phyloP scores from a whole-genome alignment of 495 filamentous ascomycete species.

The Hyaloscypha bicolor region DNA sequence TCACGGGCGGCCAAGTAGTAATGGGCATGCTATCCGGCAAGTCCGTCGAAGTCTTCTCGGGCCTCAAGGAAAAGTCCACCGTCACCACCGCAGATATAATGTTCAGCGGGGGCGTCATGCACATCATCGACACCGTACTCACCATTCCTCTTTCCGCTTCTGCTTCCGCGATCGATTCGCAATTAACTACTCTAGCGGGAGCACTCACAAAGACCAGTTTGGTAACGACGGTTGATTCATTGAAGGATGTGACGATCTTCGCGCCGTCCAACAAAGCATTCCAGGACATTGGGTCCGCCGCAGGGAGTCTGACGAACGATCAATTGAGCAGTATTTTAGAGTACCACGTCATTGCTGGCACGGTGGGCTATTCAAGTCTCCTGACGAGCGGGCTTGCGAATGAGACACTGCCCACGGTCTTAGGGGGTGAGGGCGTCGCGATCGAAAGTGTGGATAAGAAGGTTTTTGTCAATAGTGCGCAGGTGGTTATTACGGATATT shows the following conservation, averaged over 20 bases:
- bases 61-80: slow-evolving; percentile 38
- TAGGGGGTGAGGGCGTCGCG: slow-evolving; percentile 34
- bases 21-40: slow-evolving; percentile 33
- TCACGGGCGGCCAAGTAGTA: slow-evolving; percentile 37
- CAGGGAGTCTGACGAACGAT: slow-evolving; percentile 45
- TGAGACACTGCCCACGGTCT: slow-evolving; percentile 43
- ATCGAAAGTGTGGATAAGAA: slow-evolving; percentile 15
- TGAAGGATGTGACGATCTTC: slow-evolving; percentile 64
- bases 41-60: slow-evolving; percentile 41
- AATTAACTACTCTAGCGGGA: slow-evolving; percentile 58
- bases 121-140: slow-evolving; percentile 63
- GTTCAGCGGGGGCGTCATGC: slow-evolving; percentile 65
- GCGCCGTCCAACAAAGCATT: slow-evolving; percentile 66
- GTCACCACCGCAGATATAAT: slow-evolving; percentile 49
- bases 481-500: slow-evolving; percentile 24
- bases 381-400: slow-evolving; percentile 40
- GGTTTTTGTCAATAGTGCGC: slow-evolving; percentile 25
- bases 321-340: slow-evolving; percentile 51
- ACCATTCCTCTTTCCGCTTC: slow-evolving; percentile 53
- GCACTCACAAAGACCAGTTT: slow-evolving; percentile 54
- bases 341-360: slow-evolving; percentile 62
- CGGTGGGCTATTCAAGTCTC: slow-evolving; percentile 52
- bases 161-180: slow-evolving; percentile 46
- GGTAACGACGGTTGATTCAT: slow-evolving; percentile 42
- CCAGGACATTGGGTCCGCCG: slow-evolving; percentile 53